phyloP scores from a whole-genome alignment of 23 red algal genomes.

The Rhodosorus marinus region DNA sequence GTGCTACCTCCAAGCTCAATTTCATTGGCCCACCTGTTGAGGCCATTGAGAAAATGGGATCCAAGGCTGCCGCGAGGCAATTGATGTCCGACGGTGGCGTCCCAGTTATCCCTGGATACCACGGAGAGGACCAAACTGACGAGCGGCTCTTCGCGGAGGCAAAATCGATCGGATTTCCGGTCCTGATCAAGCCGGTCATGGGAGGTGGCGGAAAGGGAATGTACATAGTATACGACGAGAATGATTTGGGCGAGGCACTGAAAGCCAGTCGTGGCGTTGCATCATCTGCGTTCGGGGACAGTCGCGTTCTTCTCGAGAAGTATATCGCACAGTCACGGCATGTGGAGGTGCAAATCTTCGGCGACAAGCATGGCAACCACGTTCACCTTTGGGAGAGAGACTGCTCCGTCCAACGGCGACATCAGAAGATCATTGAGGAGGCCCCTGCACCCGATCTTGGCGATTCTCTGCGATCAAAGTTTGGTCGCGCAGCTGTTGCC shows the following conservation, averaged over 20 bases:
- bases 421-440: slow-evolving; percentile 97
- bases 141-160: slow-evolving; percentile 13
- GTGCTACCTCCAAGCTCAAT: slow-evolving; percentile 23
- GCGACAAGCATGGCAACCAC: slow-evolving; percentile 54
- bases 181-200: slow-evolving; percentile 78
- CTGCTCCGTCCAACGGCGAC: slow-evolving; percentile 77
- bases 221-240: slow-evolving; percentile 36
- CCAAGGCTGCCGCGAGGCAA: slow-evolving; percentile 62
- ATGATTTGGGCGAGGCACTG: slow-evolving; percentile 34
- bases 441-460: slow-evolving; percentile 58
- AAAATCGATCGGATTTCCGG: slow-evolving; percentile 45
- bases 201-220: slow-evolving; percentile 92
- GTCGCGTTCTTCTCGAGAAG: slow-evolving; percentile 65
- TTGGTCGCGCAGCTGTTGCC: slow-evolving; percentile 58
- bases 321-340: slow-evolving; percentile 64
- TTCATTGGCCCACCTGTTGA: slow-evolving; percentile 65
- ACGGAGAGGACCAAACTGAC: slow-evolving; percentile 9
- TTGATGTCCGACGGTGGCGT: slow-evolving; percentile 67
- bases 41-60: slow-evolving; percentile 74
- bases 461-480: slow-evolving; percentile 19
- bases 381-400: slow-evolving; percentile 81
- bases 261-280: slow-evolving; percentile 57
- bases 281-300: slow-evolving; percentile 48
- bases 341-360: slow-evolving; percentile 90
- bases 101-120: slow-evolving; percentile 57